These are phyloP conservation scores for Curvularia verruculosa DNA, from an alignment of 2,329 filamentous ascomycete genomes.

Conservation along the genomic window DNA sequence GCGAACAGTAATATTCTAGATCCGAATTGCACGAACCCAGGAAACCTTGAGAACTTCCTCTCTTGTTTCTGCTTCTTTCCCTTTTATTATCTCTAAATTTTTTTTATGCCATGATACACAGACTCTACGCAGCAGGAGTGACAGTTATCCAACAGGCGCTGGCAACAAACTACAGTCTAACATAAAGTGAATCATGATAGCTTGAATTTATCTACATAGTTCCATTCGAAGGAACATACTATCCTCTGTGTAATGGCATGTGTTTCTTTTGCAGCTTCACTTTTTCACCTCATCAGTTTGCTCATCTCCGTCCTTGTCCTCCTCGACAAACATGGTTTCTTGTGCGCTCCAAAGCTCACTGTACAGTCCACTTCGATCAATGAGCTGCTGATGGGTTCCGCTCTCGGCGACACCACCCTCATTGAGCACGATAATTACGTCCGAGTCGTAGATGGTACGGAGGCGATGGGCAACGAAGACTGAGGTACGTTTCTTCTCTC, in stretches of 20 bases:
- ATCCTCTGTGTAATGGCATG: not conserved
- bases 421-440: slow-evolving; percentile 89
- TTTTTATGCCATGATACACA: too few relatives aligned
- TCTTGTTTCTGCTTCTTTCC: too few relatives aligned
- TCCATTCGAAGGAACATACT: not conserved
- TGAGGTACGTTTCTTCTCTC: slow-evolving; percentile 86
- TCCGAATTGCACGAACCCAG: not conserved
- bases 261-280: not conserved
- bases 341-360: slow-evolving; percentile 82
- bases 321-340: slow-evolving; percentile 44
- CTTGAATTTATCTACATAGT: not conserved
- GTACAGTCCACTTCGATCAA: slow-evolving; percentile 81
- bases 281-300: slow-evolving; percentile 3
- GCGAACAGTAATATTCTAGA: not conserved
- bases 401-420: slow-evolving; percentile 85
- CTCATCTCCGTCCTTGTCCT: slow-evolving; percentile 9
- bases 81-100: too few relatives aligned
- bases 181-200: too few relatives aligned
- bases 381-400: slow-evolving; percentile 83
- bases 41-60: not conserved
- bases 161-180: too few relatives aligned
- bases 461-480: slow-evolving; percentile 94
- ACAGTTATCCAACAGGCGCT: too few relatives aligned
- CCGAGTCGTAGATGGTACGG: slow-evolving; percentile 88
- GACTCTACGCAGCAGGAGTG: too few relatives aligned